These are phyloP conservation scores for Mikania micrantha DNA, from an alignment of 129 eudicot species.

Conservation along the genomic window DNA sequence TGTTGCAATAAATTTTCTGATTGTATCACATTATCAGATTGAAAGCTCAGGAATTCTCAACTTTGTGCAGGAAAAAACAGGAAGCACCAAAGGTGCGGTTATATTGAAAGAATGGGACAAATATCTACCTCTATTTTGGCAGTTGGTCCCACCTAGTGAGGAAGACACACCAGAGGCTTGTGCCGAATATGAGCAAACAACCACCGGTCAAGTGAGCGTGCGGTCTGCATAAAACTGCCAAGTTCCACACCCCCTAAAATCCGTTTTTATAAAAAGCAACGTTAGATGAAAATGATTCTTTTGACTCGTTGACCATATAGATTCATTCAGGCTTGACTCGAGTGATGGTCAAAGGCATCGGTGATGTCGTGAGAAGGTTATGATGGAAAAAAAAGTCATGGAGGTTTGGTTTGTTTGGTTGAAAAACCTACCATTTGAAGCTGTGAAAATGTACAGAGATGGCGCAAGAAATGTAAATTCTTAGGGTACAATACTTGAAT, in stretches of 20 bases:
- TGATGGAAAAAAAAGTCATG: neutral
- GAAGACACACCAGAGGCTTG: constrained; percentile 99
- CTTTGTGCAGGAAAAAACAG: constrained; percentile 76
- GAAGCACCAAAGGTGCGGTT: constrained; percentile 71
- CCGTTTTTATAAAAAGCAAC: constrained; percentile 12
- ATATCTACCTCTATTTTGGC: constrained; percentile 94
- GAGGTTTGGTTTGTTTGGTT: constrained; percentile 15
- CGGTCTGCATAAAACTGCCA: constrained; percentile 50
- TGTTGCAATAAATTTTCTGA: neutral
- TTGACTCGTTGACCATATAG: constrained; percentile 2
- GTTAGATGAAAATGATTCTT: constrained; percentile 19
- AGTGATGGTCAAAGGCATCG: constrained; percentile 5
- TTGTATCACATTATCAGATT: neutral
- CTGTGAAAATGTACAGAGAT: constrained; percentile 31
- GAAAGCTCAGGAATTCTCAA: neutral
- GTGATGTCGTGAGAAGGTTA: constrained; percentile 4
- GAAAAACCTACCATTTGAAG: constrained; percentile 16
- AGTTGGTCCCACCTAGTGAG: constrained; percentile 97
- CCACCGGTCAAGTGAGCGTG: constrained; percentile 61
- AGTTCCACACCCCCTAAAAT: neutral
- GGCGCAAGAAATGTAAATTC: constrained; percentile 29
- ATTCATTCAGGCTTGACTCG: constrained; percentile 8
- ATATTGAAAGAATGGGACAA: constrained; percentile 95
- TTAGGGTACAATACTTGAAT: constrained; percentile 28
- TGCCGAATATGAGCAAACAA: constrained; percentile 64